Conservation (phyloP, 306 rosid genomes). For the Prunus padus region DNA sequence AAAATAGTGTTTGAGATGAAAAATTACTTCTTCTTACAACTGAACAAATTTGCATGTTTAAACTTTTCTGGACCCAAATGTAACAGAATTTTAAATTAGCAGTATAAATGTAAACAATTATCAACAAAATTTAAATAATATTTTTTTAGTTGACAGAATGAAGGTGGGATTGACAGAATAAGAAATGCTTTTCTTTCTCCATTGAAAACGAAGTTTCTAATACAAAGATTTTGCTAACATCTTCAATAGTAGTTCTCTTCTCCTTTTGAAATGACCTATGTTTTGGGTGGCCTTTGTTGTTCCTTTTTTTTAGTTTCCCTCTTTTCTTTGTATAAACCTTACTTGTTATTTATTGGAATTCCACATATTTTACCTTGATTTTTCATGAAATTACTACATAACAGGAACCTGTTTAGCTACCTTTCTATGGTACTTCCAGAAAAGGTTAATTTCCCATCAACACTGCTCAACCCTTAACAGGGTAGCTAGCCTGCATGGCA, state of each 20-base stretch:
- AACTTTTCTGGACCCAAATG: neutral
- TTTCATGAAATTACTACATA: conserved; percentile 1
- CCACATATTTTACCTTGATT: conserved; percentile 10
- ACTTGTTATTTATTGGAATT: conserved; percentile 22
- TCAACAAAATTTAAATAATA: neutral
- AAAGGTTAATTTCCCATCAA: conserved; percentile 12
- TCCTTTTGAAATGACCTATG: neutral
- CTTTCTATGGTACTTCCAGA: conserved; percentile 14
- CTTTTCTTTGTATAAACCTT: conserved; percentile 1
- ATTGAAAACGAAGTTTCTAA: neutral
- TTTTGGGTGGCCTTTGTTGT: neutral
- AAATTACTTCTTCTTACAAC: neutral
- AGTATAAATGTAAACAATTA: neutral
- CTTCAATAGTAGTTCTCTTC: neutral
- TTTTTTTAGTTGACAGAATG: neutral
- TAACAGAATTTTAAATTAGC: neutral
- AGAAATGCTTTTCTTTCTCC: neutral
- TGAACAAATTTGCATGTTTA: neutral
- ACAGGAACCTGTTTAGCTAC: neutral
- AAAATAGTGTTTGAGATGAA: conserved; percentile 2
- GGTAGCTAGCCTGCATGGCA: conserved; percentile 71
- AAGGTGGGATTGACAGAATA: neutral
- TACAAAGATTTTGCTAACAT: neutral
- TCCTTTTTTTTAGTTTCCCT: neutral
- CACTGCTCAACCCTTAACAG: conserved; percentile 34